Percentiles rank a stretch among this genome's conserved stretches.
These are phyloP conservation scores for Yarrowia deformans DNA, from an alignment of 805 yeast species.

Conservation along the genomic window DNA sequence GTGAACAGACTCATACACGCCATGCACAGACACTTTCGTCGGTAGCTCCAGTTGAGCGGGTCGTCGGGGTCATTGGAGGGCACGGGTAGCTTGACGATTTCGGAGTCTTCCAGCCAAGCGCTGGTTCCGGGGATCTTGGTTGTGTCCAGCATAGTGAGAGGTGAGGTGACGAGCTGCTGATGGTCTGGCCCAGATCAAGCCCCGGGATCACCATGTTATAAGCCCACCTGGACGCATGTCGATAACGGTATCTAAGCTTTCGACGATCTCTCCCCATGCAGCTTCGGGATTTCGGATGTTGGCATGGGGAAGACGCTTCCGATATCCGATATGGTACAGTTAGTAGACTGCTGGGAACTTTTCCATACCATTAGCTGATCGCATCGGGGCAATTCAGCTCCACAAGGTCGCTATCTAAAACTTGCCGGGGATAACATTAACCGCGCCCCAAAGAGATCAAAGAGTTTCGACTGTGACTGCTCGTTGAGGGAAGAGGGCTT, in stretches of 20 bases:
- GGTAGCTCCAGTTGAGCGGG: conserved; percentile 67
- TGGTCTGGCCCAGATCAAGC: background rate
- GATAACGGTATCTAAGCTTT: conserved; percentile 15
- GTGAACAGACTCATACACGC: conserved; percentile 52
- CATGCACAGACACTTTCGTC: conserved; percentile 58
- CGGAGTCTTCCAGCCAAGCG: conserved; percentile 40
- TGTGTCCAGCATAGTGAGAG: conserved; percentile 8
- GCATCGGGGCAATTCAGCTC: no score
- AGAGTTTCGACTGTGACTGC: background rate
- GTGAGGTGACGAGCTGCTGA: background rate
- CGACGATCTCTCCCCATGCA: background rate
- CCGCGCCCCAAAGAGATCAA: background rate
- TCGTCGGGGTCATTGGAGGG: conserved; percentile 75
- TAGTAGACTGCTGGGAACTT: no score
- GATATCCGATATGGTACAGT: background rate
- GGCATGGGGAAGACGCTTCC: no score
- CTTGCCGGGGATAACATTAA: background rate
- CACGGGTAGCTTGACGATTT: conserved; percentile 63
- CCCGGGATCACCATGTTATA: background rate
- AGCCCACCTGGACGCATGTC: background rate
- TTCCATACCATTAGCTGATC: no score
- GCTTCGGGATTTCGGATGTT: background rate
- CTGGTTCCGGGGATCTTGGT: conserved; percentile 44
- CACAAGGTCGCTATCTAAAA: background rate
- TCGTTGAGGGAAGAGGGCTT: background rate